These are phyloP conservation scores for Funneliformis geosporum DNA, from an alignment of 192 early-diverging fungal genomes.

Conservation along the genomic window DNA sequence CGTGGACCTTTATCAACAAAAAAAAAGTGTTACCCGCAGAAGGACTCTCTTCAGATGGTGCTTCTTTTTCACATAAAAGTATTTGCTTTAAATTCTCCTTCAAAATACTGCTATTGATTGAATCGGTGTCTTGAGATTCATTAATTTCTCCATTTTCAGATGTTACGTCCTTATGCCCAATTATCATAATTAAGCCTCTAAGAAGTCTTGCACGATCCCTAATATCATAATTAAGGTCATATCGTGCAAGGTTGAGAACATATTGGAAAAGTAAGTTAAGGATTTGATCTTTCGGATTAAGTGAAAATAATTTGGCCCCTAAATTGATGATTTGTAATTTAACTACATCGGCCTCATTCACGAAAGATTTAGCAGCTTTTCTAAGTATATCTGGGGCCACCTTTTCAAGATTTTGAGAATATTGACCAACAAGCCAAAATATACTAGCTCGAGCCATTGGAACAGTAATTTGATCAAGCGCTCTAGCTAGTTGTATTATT, in stretches of 20 bases:
- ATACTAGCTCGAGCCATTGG: conserved; percentile 82
- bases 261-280: conserved; percentile 64
- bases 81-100: conserved; percentile 58
- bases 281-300: conserved; percentile 47
- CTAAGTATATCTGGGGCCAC: conserved; percentile 84
- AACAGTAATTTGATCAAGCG: conserved; percentile 64
- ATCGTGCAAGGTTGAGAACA: conserved; percentile 84
- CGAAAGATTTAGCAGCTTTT: conserved; percentile 63
- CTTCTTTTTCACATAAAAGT: conserved; percentile 57
- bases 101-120: conserved; percentile 39
- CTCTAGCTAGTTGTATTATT: conserved; percentile 60
- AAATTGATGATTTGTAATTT: conserved; percentile 87
- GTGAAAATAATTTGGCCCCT: conserved; percentile 66
- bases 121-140: not conserved
- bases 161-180: not conserved
- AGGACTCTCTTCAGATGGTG: conserved; percentile 53
- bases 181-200: conserved; percentile 51
- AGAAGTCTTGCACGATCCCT: conserved; percentile 86
- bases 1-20: no score
- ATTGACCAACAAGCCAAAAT: conserved; percentile 85
- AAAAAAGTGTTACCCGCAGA: conserved; percentile 41
- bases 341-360: conserved; percentile 60
- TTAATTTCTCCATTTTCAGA: conserved; percentile 19
- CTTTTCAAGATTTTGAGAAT: conserved; percentile 62
- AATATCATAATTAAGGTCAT: conserved; percentile 86